Base-by-base conservation (phyloP, 352 stramenopile genomes). In the Phytophthora megakarya region DNA sequence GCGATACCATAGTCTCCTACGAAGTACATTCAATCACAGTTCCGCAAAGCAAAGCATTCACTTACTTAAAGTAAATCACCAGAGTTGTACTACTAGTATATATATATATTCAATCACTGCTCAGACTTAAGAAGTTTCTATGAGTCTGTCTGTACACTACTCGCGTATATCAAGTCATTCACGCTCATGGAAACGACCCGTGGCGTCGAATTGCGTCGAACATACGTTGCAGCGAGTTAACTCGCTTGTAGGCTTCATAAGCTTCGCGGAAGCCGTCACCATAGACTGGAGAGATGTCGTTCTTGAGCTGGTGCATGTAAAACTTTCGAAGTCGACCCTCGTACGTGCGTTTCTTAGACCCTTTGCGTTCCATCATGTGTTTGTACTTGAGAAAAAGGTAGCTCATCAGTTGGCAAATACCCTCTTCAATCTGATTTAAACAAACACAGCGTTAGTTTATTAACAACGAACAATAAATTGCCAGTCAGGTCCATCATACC, bases 381-480 rank as follows among this genome's bases (percentile, higher is more conserved):
- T 82, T 84, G 68, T 90, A 89, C 70, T 89, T 86, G 22, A 92
- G 62, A 54, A 78, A 92, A 9, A 92, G 57, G 56, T 81, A 92
- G 63, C 81, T 89, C 66, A 92, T 86, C 57, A 92, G 66, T 49
- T 92, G 81, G 58, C 84, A 92, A 35, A 89, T 74, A 18, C 84
- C 84, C 74, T 92, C 84, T 48, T 92, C 84, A 10, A 70, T 38
- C 55, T 70, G 10, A 19, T 26, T 1, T 7, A 51, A 37, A 42
- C 18, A 59, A 52, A 46, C 21, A 1, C 30, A 40, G 48, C 9
- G 5, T 70, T 30, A 75, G 38, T 50, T 16, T 11, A 35, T 35
- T 1, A 35, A 35, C 30, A 35, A 35, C 12, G 5, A 33, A 13
- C n/a, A 23, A 53, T 37, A n/a, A 7, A 45, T 9, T 11, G 30